phyloP scores from a whole-genome alignment of 768 basidiomycete species.

The Lactarius quietus region DNA sequence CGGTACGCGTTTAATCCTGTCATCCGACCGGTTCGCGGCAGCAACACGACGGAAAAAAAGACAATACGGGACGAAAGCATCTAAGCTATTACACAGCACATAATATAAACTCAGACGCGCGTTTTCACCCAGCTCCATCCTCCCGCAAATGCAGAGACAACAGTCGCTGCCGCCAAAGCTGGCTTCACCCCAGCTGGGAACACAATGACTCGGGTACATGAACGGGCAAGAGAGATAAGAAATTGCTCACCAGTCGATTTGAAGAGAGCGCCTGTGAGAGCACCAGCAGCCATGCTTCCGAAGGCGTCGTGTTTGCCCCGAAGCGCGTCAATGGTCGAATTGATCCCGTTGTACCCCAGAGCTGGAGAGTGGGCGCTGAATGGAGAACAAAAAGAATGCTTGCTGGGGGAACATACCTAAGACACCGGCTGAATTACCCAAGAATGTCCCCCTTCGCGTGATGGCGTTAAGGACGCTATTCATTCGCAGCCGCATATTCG shows the following conservation, averaged over 20 bases:
- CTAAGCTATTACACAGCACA: conserved; percentile 42
- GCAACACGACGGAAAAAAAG: conserved; percentile 23
- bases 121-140: conserved; percentile 95
- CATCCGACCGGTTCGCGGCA: conserved; percentile 6
- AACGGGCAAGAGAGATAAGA: conserved; percentile 34
- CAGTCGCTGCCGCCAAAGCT: conserved; percentile 81
- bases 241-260: conserved; percentile 80
- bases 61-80: conserved; percentile 25
- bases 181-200: conserved; percentile 85
- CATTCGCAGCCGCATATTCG: conserved; percentile 84
- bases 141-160: conserved; percentile 88
- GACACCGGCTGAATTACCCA: conserved; percentile 98
- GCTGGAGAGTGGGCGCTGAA: conserved; percentile 52
- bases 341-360: conserved; percentile 93
- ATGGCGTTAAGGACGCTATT: conserved; percentile 97
- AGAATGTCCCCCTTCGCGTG: conserved; percentile 94
- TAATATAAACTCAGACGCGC: conserved; percentile 58
- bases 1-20: conserved; percentile 18
- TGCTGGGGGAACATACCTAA: conserved; percentile 65
- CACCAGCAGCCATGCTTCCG: conserved; percentile 92
- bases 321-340: conserved; percentile 85
- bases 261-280: conserved; percentile 84
- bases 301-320: conserved; percentile 89
- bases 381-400: conserved; percentile 40
- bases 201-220: conserved; percentile 24